These are phyloP conservation scores for Ophiostoma sp. DNA, from an alignment of 2,329 filamentous ascomycete genomes.

Conservation along the genomic window DNA sequence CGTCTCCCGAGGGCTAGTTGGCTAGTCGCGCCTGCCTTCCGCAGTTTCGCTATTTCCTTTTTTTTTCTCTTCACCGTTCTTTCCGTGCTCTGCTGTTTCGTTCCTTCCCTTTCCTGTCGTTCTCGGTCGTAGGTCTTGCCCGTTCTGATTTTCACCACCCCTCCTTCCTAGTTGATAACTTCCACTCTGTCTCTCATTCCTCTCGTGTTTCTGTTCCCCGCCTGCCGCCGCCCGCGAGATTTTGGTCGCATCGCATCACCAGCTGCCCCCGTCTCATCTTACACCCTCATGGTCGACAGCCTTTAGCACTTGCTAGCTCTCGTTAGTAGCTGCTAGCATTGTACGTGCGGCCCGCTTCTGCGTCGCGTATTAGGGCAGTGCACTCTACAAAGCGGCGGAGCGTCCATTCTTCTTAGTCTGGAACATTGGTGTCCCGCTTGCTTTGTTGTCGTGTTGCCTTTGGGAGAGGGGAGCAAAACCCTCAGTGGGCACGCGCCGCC, in stretches of 20 bases:
- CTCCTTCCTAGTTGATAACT: conserved; percentile 2
- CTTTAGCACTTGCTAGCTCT: background rate
- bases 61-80: conserved; percentile 17
- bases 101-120: conserved; percentile 6
- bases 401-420: background rate
- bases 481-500: conserved; percentile 11
- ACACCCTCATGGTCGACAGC: background rate
- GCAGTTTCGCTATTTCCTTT: conserved; percentile 9
- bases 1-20: background rate
- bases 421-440: background rate
- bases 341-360: background rate
- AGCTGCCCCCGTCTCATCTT: background rate
- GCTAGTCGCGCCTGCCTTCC: background rate
- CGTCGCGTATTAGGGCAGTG: background rate
- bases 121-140: background rate
- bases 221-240: background rate
- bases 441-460: conserved; percentile 3
- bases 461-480: conserved; percentile 1
- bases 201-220: background rate
- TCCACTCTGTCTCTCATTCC: background rate
- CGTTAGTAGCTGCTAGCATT: background rate
- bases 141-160: background rate
- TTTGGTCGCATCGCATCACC: conserved; percentile 11
- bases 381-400: background rate
- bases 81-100: background rate